Evolutionary conservation across 768 basidiomycete genomes (phyloP).

Genomic region (Tylopilus rubrobrunneus): DNA sequence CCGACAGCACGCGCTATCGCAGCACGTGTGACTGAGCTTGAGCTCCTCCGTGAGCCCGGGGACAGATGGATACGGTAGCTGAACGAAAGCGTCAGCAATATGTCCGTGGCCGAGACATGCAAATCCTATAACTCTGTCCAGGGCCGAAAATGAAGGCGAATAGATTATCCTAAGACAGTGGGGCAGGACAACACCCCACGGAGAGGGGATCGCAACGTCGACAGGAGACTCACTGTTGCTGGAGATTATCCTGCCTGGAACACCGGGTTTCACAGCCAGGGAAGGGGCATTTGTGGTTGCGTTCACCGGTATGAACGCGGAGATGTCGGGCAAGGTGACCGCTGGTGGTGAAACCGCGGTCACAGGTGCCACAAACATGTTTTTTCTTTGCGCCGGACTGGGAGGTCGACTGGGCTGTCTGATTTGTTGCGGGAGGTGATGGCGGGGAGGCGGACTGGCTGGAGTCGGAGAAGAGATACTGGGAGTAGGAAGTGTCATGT

Average conservation of each 20-base stretch:
- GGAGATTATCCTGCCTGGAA: conserved; percentile 85
- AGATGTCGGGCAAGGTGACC: conserved; percentile 87
- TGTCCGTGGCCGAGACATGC: conserved; percentile 6
- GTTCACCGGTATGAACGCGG: conserved; percentile 88
- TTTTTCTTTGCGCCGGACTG: conserved; percentile 28
- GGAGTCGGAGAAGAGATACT: conserved; percentile 25
- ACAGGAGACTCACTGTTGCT: conserved; percentile 28
- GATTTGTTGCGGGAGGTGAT: neutral
- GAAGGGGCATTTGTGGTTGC: conserved; percentile 91
- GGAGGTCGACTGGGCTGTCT: neutral
- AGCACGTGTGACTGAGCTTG: conserved; percentile 52
- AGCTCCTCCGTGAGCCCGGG: conserved; percentile 69
- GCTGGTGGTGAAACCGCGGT: conserved; percentile 79
- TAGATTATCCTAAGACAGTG: neutral
- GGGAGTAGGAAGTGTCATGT: conserved; percentile 25
- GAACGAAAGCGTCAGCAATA: conserved; percentile 10
- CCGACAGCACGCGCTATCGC: conserved; percentile 45
- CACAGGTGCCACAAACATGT: conserved; percentile 69
- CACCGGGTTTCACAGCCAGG: conserved; percentile 93
- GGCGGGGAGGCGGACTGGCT: conserved; percentile 19
- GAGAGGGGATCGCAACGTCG: neutral
- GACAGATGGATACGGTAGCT: conserved; percentile 83
- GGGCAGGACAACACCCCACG: neutral
- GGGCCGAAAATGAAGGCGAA: conserved; percentile 13
- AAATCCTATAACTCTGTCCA: conserved; percentile 9